These are phyloP conservation scores for Coffea humblotiana DNA, from an alignment of 305 asterid species.

Conservation along the genomic window DNA sequence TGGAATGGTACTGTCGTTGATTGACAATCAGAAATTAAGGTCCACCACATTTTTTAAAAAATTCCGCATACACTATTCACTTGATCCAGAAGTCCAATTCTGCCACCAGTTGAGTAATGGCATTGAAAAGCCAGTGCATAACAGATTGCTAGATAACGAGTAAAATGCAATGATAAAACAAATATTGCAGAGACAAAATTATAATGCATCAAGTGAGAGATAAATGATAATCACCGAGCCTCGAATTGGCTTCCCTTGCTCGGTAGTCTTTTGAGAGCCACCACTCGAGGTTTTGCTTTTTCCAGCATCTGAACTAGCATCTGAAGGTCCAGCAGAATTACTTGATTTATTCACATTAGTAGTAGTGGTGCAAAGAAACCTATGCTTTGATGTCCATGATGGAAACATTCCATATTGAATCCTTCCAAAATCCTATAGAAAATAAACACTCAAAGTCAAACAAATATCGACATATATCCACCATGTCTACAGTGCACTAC, in stretches of 20 bases:
- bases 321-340: slow-evolving; percentile 34
- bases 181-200: background rate
- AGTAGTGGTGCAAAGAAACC: slow-evolving; percentile 18
- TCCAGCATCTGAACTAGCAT: slow-evolving; percentile 46
- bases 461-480: background rate
- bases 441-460: background rate
- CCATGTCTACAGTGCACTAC: background rate
- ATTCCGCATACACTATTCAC: background rate
- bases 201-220: background rate
- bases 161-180: background rate
- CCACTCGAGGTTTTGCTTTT: slow-evolving; percentile 39
- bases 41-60: background rate
- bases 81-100: background rate
- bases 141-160: background rate
- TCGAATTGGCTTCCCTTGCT: slow-evolving; percentile 66
- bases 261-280: slow-evolving; percentile 49
- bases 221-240: slow-evolving; percentile 55
- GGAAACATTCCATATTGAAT: slow-evolving; percentile 1
- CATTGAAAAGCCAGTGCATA: background rate
- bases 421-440: slow-evolving; percentile 3
- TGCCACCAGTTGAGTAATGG: background rate
- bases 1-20: background rate
- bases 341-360: slow-evolving; percentile 8
- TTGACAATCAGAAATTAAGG: background rate
- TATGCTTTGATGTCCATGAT: background rate